Evolutionary conservation across 108 stramenopile species (phyloP), one percentile per base, ranked within the genome.

Genomic region (Aureococcus anophagefferens): DNA sequence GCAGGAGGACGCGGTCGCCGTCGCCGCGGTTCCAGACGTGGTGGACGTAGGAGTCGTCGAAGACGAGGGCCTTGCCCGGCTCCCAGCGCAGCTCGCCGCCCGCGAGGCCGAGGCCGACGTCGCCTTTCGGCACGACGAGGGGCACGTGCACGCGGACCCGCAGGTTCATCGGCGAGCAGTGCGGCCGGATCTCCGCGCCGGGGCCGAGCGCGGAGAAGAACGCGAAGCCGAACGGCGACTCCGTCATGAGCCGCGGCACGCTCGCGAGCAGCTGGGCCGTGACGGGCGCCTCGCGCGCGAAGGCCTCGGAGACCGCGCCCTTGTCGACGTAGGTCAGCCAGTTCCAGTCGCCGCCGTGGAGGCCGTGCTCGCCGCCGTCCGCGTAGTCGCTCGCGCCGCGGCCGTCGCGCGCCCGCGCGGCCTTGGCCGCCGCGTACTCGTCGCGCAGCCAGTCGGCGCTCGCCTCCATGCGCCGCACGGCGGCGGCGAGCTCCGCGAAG

Each of bases 1-100:
- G 75, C 35, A 87, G 68, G 45, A 85, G 16, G 17, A 87, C 82
- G 4, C 84, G 70, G 35, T 81, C 78, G 67, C 74, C 45, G 0
- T 68, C 68, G 3, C 92, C 94, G 33, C 89, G 76, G 79, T 99
- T 99, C 95, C 95, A 97, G 11, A 95, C 95, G 82, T 96, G 89
- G 72, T 99, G 98, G 72, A 96, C 91, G 74, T 88, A 99, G 64
- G 87, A 80, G 83, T 99, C 98, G 72, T 99, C 98, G 40, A 99
- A 87, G 0, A 97, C 85, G 37, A 99, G 15, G 0, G 92, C 90
- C 62, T 89, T 77, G 17, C 91, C 93, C 63, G 85, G 86, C 25
- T 72, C 66, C 94, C 96, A 99, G 21, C 80, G 70, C 33, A 87
- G 79, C 15, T 69, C 73, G 68, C 89, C 76, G 46, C 77, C 82